Evolutionary conservation across 305 asterid genomes (phyloP).

Genomic region (Fraxinus latifolia): DNA sequence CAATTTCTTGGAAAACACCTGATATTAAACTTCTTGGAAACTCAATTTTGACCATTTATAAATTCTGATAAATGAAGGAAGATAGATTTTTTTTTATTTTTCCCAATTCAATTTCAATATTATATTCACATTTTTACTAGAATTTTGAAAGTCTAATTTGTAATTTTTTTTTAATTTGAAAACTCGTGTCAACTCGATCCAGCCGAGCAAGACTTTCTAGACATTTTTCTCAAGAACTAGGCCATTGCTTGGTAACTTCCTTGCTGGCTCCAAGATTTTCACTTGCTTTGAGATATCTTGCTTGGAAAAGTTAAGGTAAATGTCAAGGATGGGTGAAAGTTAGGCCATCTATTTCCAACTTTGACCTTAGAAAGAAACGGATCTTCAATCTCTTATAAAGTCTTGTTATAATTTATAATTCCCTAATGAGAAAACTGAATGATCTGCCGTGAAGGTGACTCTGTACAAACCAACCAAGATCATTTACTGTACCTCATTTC

Average conservation of each 20-base stretch:
- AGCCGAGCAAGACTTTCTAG: neutral
- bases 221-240: neutral
- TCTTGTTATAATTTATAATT: neutral
- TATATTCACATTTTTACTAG: neutral
- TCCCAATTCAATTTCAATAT: neutral
- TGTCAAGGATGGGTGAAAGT: neutral
- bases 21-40: too few species aligned
- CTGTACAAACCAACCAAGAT: neutral
- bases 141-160: neutral
- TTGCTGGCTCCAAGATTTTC: neutral
- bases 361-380: neutral
- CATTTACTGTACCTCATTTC: neutral
- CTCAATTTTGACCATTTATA: too few species aligned
- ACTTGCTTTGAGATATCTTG: neutral
- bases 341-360: neutral
- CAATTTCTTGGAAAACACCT: too few species aligned
- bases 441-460: neutral
- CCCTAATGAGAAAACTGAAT: neutral
- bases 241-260: neutral
- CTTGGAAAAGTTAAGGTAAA: neutral
- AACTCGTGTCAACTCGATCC: neutral
- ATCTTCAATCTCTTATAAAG: neutral
- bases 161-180: neutral
- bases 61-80: too few species aligned
- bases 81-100: too few species aligned